Base-by-base conservation (phyloP, 2,329 filamentous ascomycete species). In the Chaetomium globosum region DNA sequence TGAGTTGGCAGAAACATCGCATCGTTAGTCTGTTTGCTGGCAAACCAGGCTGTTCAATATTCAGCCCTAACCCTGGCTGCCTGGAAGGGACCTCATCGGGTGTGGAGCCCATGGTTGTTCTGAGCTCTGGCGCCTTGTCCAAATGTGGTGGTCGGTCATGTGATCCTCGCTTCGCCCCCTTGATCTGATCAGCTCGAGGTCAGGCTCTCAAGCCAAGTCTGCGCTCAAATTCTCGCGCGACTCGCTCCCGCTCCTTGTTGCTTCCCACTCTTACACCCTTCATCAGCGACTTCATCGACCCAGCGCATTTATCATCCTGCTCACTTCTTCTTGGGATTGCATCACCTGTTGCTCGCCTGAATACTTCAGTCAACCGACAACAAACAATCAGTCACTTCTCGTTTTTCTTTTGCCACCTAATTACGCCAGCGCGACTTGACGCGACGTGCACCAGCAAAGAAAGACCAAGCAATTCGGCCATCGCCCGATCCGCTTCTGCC, bases 321-420 rank as follows among this genome's bases (percentile, higher is more conserved):
- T 58, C 54, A 23, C 61, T 69, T 69, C 61, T 9, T 65, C 64
- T 59, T 63, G 63, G 70, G 74, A 70, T 70, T 73, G 73, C 74
- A 76, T 69, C 74, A 74, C 75, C 75, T 74, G 28, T 76, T 72
- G 72, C 66, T 65, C 68, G 73, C 73, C 74, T 69, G 59, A 55
- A 54, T 31, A 12, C 39, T 46, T 65, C 33, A 33, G 46, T 31
- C 39, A 19, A 21, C 26, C 23, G 26, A 51, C 4, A 2, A 49
- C 16, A 33, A 28, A 51, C 21, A 54, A 10, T 13, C n/a, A 6
- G 49, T 10, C 21, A 46, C 2, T 58, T 36, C 46, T 36, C 53
- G 30, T 57, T 54, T 30, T 46, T 8, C 46, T 12, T 21, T 54
- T 60, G 61, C 61, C 46, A 36, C 56, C 48, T 43, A n/a, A 58